Evolutionary conservation across 116 monocot species (phyloP).

Genomic region (Papilionanthe hybrid): DNA sequence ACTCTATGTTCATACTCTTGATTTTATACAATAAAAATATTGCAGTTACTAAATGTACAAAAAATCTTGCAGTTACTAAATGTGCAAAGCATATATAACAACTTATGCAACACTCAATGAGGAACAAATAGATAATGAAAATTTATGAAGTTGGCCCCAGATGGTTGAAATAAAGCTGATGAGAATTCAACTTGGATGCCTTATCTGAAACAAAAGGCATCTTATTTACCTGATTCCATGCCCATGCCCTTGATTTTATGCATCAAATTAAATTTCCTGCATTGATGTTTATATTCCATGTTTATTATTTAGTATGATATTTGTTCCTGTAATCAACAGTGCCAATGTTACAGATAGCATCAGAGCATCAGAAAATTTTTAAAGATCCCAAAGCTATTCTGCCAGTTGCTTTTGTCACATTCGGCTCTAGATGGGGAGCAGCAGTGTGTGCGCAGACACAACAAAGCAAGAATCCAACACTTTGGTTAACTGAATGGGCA

Average conservation of each 20-base stretch:
- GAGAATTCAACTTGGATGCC: no score
- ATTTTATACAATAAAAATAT: no score
- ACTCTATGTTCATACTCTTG: no score
- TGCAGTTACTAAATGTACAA: no score
- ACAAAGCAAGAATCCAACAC: slow-evolving; percentile 83
- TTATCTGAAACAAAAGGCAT: no score
- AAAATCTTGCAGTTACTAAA: no score
- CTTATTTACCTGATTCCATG: not conserved
- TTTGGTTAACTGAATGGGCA: slow-evolving; percentile 90
- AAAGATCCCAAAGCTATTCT: slow-evolving; percentile 70
- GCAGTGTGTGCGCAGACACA: slow-evolving; percentile 92
- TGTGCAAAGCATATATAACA: no score
- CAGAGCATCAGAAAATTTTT: slow-evolving; percentile 67
- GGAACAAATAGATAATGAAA: no score
- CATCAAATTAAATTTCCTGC: not conserved
- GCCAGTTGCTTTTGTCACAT: slow-evolving; percentile 79
- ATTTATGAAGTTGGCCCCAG: no score
- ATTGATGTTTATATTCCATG: not conserved
- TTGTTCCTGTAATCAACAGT: not conserved
- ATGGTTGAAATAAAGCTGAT: no score
- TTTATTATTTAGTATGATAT: not conserved
- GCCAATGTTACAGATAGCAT: slow-evolving; percentile 42
- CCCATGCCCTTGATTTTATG: not conserved
- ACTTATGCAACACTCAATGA: no score
- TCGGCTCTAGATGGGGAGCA: slow-evolving; percentile 94